Percentiles rank a stretch among this genome's conserved stretches.
These are phyloP conservation scores for Mycena polygramma DNA, from an alignment of 768 basidiomycete genomes.

Conservation along the genomic window DNA sequence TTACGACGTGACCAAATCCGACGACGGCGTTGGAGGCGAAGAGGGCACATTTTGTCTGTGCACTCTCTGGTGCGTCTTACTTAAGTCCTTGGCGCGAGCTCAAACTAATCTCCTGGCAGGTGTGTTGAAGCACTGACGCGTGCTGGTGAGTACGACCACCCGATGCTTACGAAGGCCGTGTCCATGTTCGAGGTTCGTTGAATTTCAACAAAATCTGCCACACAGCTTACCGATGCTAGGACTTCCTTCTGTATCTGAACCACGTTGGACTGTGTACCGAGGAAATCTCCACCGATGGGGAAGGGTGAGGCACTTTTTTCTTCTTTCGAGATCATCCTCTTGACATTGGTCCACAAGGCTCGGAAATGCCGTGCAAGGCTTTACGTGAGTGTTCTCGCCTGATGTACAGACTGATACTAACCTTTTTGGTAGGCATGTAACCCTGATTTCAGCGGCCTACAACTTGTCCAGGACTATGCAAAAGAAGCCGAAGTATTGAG, in stretches of 20 bases:
- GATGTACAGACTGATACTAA: slow-evolving; percentile 2
- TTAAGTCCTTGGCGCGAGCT: background rate
- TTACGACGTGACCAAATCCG: slow-evolving; percentile 87
- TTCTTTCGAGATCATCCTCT: slow-evolving; percentile 12
- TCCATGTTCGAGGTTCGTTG: slow-evolving; percentile 88
- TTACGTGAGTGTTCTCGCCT: slow-evolving; percentile 70
- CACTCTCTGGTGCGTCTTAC: slow-evolving; percentile 73
- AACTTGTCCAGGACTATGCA: slow-evolving; percentile 78
- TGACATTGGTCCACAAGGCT: slow-evolving; percentile 58
- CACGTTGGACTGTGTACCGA: slow-evolving; percentile 91
- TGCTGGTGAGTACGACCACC: slow-evolving; percentile 82
- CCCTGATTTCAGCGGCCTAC: slow-evolving; percentile 87
- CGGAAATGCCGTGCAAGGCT: slow-evolving; percentile 91
- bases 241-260: slow-evolving; percentile 86
- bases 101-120: slow-evolving; percentile 56
- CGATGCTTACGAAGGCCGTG: slow-evolving; percentile 75
- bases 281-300: slow-evolving; percentile 88
- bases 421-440: slow-evolving; percentile 74
- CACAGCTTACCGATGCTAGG: slow-evolving; percentile 46
- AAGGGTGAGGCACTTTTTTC: slow-evolving; percentile 69
- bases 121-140: slow-evolving; percentile 91
- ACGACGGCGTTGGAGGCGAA: slow-evolving; percentile 96
- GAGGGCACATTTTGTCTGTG: slow-evolving; percentile 96
- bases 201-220: background rate
- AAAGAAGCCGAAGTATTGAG: slow-evolving; percentile 16